phyloP scores from a whole-genome alignment of 1,284 basidiomycete genomes.

The Macrocybe sp. region DNA sequence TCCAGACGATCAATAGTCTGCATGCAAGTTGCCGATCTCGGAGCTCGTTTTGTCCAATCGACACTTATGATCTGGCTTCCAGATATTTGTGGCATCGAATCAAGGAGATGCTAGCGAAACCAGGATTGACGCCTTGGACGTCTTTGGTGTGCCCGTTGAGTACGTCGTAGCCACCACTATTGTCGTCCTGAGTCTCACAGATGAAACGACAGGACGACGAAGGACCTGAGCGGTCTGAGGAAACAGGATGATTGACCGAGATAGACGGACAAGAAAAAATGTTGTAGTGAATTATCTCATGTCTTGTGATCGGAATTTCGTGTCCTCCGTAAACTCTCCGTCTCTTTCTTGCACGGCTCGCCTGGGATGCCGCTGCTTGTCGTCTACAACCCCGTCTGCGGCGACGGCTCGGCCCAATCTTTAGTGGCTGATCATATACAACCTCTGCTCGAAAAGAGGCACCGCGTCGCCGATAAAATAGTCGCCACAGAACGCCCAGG shows the following conservation, averaged over 20 bases:
- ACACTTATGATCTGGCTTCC: constrained; percentile 1
- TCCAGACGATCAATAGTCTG: constrained; percentile 72
- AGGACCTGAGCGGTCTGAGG: constrained; percentile 50
- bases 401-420: constrained; percentile 26
- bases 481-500: constrained; percentile 46
- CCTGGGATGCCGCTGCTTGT: constrained; percentile 36
- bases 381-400: constrained; percentile 43
- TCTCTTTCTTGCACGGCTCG: constrained; percentile 1
- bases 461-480: constrained; percentile 33
- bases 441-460: constrained; percentile 51
- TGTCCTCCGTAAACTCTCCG: background rate
- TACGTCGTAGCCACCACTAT: constrained; percentile 19
- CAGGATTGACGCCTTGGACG: constrained; percentile 72
- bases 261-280: no score
- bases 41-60: background rate
- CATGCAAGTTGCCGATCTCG: constrained; percentile 43
- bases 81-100: constrained; percentile 79
- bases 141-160: constrained; percentile 65
- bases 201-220: constrained; percentile 40
- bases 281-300: no score
- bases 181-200: background rate
- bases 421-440: constrained; percentile 59
- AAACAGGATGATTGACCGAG: constrained; percentile 32
- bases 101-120: constrained; percentile 73
- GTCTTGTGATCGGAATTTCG: background rate